A percentile compares a stretch with the other conserved stretches of the same genome.
These are phyloP conservation scores for Tolypocladium tundrense DNA, from an alignment of 2,329 filamentous ascomycete species.

Conservation along the genomic window DNA sequence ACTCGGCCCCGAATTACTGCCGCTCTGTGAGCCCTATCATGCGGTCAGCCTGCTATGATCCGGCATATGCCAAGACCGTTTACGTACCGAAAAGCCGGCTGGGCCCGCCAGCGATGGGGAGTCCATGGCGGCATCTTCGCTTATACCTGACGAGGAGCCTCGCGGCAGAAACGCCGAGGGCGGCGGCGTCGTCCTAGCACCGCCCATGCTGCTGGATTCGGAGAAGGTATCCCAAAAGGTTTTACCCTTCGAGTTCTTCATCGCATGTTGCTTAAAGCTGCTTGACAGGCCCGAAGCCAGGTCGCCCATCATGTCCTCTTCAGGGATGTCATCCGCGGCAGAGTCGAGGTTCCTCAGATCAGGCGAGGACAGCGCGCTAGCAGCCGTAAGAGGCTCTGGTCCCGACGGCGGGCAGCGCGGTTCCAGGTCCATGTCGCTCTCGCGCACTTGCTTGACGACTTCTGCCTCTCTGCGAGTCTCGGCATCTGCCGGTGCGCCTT, in stretches of 20 bases:
- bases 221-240: conserved; percentile 70
- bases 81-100: conserved; percentile 23
- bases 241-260: conserved; percentile 60
- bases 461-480: conserved; percentile 88
- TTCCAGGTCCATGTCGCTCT: conserved; percentile 65
- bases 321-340: conserved; percentile 56
- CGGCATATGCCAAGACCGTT: conserved; percentile 7
- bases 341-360: conserved; percentile 52
- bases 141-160: conserved; percentile 49
- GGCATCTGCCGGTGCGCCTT: conserved; percentile 75
- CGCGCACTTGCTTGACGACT: conserved; percentile 88
- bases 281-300: conserved; percentile 38
- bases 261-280: conserved; percentile 65
- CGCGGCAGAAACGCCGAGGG: conserved; percentile 52
- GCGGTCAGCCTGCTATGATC: conserved; percentile 1
- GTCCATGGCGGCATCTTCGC: conserved; percentile 65
- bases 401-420: conserved; percentile 25
- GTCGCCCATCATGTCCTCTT: conserved; percentile 59
- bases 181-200: conserved; percentile 50
- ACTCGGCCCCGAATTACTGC: conserved; percentile 40
- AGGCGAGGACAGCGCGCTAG: conserved; percentile 59
- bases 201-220: conserved; percentile 46
- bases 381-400: conserved; percentile 35
- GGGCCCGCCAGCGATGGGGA: conserved; percentile 42
- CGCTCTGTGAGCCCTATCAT: conserved; percentile 14